Evolutionary conservation across 164 flowering plant genomes (phyloP).

Genomic region (Dillenia suffruticosa): DNA sequence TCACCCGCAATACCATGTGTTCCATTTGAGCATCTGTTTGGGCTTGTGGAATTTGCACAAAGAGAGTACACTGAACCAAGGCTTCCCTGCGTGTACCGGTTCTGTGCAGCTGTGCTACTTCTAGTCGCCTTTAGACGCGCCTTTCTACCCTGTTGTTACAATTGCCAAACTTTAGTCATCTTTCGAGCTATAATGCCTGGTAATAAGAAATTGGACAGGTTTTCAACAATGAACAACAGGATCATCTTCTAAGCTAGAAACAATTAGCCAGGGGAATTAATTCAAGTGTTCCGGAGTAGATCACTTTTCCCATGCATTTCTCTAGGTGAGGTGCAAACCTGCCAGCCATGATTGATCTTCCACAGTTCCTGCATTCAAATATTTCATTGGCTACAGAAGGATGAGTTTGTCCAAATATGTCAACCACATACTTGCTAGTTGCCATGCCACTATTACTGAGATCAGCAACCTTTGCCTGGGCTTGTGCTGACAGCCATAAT

Average conservation of each 20-base stretch:
- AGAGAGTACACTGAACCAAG: conserved; percentile 51
- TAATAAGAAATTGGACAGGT: no score
- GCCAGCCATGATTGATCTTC: conserved; percentile 80
- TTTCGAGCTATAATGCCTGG: no score
- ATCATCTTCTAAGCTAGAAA: no score
- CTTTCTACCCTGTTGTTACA: conserved; percentile 64
- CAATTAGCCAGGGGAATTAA: no score
- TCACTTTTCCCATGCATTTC: conserved; percentile 98
- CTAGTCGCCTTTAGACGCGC: conserved; percentile 79
- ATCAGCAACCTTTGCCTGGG: conserved; percentile 75
- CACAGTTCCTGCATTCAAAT: conserved; percentile 96
- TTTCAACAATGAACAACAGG: no score
- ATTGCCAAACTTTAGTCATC: no score
- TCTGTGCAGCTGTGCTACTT: conserved; percentile 76
- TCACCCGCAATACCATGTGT: conserved; percentile 43
- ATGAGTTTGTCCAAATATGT: conserved; percentile 95
- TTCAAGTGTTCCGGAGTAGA: not conserved
- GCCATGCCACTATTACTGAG: conserved; percentile 67
- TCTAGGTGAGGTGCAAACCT: conserved; percentile 96
- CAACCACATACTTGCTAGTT: conserved; percentile 76
- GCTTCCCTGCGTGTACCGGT: conserved; percentile 57
- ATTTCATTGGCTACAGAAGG: conserved; percentile 84
- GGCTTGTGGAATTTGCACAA: conserved; percentile 43
- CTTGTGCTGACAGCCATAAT: conserved; percentile 78
- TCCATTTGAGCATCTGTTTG: conserved; percentile 57